Conservation (phyloP, 306 rosid species). For the Astragalus glycyphyllos region DNA sequence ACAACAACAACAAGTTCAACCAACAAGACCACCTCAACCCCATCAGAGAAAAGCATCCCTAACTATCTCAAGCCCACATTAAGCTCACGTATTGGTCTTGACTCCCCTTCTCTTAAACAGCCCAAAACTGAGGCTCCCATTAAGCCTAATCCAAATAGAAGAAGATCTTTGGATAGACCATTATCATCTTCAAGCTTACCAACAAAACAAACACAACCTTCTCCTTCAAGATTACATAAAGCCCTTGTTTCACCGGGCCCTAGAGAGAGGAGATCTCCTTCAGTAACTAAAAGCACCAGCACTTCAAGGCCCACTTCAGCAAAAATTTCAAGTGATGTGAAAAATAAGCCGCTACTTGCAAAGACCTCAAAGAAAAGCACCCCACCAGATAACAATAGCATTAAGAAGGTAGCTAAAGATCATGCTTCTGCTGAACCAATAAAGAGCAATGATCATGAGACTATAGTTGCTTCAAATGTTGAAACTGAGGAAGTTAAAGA, state of each 20-base stretch:
- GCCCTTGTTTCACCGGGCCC: constrained; percentile 67
- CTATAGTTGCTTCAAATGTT: not conserved
- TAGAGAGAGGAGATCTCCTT: constrained; percentile 47
- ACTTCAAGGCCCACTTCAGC: constrained; percentile 23
- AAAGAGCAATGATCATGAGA: not conserved
- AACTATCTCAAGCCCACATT: constrained; percentile 68
- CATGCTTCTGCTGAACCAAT: constrained; percentile 20
- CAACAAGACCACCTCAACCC: constrained; percentile 27
- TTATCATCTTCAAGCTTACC: constrained; percentile 51
- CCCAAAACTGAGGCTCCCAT: constrained; percentile 33
- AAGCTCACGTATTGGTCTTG: constrained; percentile 51
- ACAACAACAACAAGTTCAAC: constrained; percentile 1
- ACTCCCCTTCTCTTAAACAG: constrained; percentile 33
- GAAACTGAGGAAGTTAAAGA: constrained; percentile 43
- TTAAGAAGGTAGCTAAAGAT: constrained; percentile 41
- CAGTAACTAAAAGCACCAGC: constrained; percentile 12
- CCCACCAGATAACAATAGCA: too few species aligned
- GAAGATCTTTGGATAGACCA: constrained; percentile 84
- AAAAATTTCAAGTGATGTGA: constrained; percentile 42
- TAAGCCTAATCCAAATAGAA: constrained; percentile 54
- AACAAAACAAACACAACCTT: constrained; percentile 44
- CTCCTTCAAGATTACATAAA: constrained; percentile 58
- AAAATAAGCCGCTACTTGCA: not conserved
- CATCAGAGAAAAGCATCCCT: constrained; percentile 61
- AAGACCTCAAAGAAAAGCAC: constrained; percentile 45